Evolutionary conservation across 352 stramenopile species (phyloP).

Genomic region (Pythium volutum): DNA sequence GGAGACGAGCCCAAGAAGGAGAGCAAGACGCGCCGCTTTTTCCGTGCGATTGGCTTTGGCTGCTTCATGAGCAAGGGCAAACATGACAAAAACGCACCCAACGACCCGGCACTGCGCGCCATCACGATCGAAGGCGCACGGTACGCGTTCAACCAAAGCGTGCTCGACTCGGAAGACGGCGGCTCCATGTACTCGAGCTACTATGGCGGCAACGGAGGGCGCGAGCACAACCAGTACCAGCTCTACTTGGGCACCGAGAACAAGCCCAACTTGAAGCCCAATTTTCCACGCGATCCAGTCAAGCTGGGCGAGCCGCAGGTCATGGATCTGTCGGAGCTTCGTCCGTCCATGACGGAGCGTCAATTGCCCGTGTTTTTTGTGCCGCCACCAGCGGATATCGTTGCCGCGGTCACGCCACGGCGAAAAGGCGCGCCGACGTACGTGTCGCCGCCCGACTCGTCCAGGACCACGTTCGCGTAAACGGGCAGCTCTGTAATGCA

Average conservation of each 20-base stretch:
- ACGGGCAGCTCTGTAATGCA: no score
- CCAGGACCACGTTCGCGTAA: conserved; percentile 14
- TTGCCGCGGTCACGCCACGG: conserved; percentile 30
- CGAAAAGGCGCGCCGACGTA: conserved; percentile 37
- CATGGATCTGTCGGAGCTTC: conserved; percentile 52
- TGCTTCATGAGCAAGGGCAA: conserved; percentile 12
- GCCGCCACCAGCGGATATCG: conserved; percentile 26
- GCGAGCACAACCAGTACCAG: conserved; percentile 38
- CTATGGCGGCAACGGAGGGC: conserved; percentile 37
- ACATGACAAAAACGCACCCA: not conserved
- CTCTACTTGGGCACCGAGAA: conserved; percentile 64
- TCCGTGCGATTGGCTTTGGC: conserved; percentile 19
- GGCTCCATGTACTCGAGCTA: conserved; percentile 40
- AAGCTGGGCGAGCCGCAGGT: conserved; percentile 21
- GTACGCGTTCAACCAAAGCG: conserved; percentile 18
- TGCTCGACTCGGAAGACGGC: conserved; percentile 27
- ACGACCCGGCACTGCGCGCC: conserved; percentile 28
- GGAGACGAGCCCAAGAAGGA: not conserved
- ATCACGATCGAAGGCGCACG: conserved; percentile 29
- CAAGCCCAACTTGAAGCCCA: conserved; percentile 47
- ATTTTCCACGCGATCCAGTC: conserved; percentile 29
- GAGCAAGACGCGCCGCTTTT: conserved; percentile 20
- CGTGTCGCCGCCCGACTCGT: conserved; percentile 5
- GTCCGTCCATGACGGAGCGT: conserved; percentile 48
- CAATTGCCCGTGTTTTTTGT: conserved; percentile 68